Base-by-base conservation (phyloP, 1,284 basidiomycete genomes). In the Apiotrichum siamense region DNA sequence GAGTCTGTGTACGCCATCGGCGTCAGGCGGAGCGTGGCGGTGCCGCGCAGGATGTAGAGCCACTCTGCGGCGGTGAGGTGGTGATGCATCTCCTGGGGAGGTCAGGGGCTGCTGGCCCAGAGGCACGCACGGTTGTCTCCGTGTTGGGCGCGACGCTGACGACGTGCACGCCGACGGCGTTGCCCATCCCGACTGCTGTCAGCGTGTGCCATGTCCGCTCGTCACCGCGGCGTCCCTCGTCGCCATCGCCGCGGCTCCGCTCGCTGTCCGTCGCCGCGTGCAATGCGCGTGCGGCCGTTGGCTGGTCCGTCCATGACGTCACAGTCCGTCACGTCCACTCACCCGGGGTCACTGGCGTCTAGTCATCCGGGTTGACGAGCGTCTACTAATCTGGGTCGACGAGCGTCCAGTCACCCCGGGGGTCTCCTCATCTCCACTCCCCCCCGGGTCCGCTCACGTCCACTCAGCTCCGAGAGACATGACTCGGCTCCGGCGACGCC, bases 1-100 rank as follows among this genome's bases (percentile, higher is more conserved):
- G 10, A 17, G 18, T 43, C 29, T 17, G 18, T 17, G 20, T 13
- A 43, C 41, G 20, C 27, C 10, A 35, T 27, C 7, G 46, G 39
- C 15, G 45, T 40, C 10, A 64, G 51, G 4, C 29, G 44, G 13
- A 61, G 51, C 3, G n/a, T 37, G 23, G 47, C 60, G 11, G 44
- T 26, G 29, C 62, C 62, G 5, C 38, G 32, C 24, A 60, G 47
- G 7, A 65, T 51, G 55, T 65, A 65, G n/a, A 64, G 24, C 63
- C 63, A 64, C 46, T 64, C 63, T 0, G 54, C 41, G n/a, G 55
- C 51, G 43, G 40, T 18, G n/a, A 55, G 36, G 52, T 64, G 63
- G 44, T 62, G 58, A 44, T 64, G 63, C 32, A 62, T 55, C 15
- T 52, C 48, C 58, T 61, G 36, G 29, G 31, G 42, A 12, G 20